Base-by-base conservation (phyloP, 768 basidiomycete species). In the Piloderma croceum region DNA sequence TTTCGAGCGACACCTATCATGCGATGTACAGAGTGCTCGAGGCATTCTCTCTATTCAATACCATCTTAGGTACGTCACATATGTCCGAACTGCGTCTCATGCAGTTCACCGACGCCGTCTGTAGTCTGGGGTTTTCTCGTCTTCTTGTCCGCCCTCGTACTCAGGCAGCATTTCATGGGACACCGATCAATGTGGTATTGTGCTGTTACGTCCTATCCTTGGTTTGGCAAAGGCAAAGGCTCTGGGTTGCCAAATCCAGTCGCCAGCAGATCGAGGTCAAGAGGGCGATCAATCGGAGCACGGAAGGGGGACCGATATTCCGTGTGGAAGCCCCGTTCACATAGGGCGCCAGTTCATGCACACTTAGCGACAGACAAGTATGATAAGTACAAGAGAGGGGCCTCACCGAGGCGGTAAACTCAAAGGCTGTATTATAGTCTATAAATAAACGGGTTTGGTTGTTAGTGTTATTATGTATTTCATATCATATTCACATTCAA, bases 21-120 rank as follows among this genome's bases (percentile, higher is more conserved):
- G 86, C 87, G n/a, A 88, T 89, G 68, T 90, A 89, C 58, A 78
- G 81, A 21, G 87, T 89, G 15, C 68, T 90, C 44, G 84, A 80
- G 59, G 76, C 81, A 13, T 90, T 90, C 61, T 77, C 88, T 5
- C 62, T 90, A 41, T 77, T 90, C 59, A 90, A 89, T 51, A 77
- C 82, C 36, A 69, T 72, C 31, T 70, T 90, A 4, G 64, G 87
- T 82, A 60, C 43, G 81, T 67, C 5, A 18, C 17, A 23, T 21
- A 21, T 23, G 34, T 34, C n/a, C n/a, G n/a, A n/a, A n/a, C n/a
- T n/a, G n/a, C n/a, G n/a, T n/a, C n/a, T n/a, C n/a, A n/a, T n/a
- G n/a, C n/a, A n/a, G n/a, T n/a, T n/a, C n/a, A n/a, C n/a, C n/a
- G n/a, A n/a, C n/a, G n/a, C n/a, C n/a, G n/a, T n/a, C n/a, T n/a